Evolutionary conservation across 164 flowering plant genomes (phyloP), one percentile per base, ranked within the genome.

Genomic region (Protea cynaroides): DNA sequence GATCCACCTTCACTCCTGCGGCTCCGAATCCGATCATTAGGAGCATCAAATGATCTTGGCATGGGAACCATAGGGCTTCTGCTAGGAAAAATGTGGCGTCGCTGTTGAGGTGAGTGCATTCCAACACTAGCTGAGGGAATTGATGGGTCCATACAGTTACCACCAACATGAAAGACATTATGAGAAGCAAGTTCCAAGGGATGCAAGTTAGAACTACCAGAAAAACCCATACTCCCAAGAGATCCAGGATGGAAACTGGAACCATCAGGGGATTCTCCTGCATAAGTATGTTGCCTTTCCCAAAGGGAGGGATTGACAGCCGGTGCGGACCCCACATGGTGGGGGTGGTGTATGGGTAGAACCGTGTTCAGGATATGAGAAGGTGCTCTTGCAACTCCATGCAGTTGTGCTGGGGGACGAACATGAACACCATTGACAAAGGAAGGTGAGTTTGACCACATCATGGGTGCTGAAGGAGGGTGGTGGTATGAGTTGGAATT

Each of bases 271-370:
- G 87, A 81, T 54, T 84, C 96, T 66, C 82, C 85, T 18, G 82
- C 72, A 81, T 75, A 89, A 4, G 77, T 63, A 59, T 72, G 83
- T 24, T 74, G 78, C 69, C 86, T 81, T 22, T 91, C 96, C 97
- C 96, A 91, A 22, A 82, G 70, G 49, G 95, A 76, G 36, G 81
- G 80, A 78, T 87, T 86, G 66, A 82, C 78, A 47, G 85, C 72
- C 38, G 96, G 96, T 61, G 97, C 95, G 11, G 96, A 91, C 58
- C 93, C 96, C 52, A 86, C 89, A 67, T 87, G 95, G 71, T 40
- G 46, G 14, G 4, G 46, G 14, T 77, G 79, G 58, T 64, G 80
- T 19, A 75, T 56, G 55, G 90, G 81, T 58, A 83, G 52, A 49
- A 75, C 74, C 50, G 86, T 50, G 67, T 75, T 86, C 67, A 82